Evolutionary conservation across 176 grass and related monocot species (phyloP).

Genomic region (Lolium multiflorum): DNA sequence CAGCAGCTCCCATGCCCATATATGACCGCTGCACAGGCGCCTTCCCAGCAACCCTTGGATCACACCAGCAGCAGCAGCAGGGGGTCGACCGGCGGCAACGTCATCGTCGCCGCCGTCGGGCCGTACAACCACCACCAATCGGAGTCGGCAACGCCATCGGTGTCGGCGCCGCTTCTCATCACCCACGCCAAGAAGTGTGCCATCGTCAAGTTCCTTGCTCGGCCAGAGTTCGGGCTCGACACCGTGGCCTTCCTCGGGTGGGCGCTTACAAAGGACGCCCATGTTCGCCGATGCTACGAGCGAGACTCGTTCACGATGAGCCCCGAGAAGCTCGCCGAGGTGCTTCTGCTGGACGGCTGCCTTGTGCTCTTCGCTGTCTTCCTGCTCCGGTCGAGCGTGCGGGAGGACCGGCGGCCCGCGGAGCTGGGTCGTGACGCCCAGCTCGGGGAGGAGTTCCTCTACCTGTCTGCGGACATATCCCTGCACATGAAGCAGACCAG

Average conservation of each 20-base stretch:
- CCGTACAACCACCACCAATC: not conserved
- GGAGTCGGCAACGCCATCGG: not conserved
- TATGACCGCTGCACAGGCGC: no score
- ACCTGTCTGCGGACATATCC: constrained; percentile 6
- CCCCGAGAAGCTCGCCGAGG: not conserved
- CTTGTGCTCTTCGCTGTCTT: not conserved
- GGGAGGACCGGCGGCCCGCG: not conserved
- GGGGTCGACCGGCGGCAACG: not conserved
- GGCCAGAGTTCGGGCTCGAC: not conserved
- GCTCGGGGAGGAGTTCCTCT: not conserved
- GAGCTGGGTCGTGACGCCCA: not conserved
- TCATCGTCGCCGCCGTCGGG: not conserved
- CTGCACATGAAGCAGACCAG: not conserved
- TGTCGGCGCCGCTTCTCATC: not conserved
- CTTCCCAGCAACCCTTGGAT: no score
- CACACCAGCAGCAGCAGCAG: no score
- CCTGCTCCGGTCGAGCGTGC: not conserved
- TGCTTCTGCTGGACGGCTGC: constrained; percentile 23
- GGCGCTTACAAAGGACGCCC: not conserved
- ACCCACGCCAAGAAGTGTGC: not conserved
- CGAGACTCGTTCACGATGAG: not conserved
- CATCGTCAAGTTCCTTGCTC: constrained; percentile 12
- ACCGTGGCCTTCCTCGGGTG: not conserved
- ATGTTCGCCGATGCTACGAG: not conserved
- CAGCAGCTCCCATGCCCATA: no score